A percentile compares a stretch with the other conserved stretches of the same genome.
Conservation (phyloP, 371 early-diverging fungal genomes). For the Dichotomocladium elegans region DNA sequence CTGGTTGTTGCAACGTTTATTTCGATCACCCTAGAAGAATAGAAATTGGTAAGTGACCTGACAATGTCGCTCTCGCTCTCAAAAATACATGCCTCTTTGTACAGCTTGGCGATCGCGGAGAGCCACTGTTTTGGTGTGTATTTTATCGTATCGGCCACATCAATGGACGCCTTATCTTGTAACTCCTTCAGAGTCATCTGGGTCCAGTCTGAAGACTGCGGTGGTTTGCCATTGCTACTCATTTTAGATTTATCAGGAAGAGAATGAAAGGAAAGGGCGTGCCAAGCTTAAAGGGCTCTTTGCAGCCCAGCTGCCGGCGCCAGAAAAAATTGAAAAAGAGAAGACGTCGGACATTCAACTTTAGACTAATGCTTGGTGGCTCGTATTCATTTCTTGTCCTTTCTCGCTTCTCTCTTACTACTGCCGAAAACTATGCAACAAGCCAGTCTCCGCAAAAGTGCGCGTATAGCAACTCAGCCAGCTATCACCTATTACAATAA, state of each 20-base stretch:
- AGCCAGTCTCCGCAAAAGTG: not conserved
- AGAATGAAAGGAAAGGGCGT: no score
- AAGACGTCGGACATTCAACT: not conserved
- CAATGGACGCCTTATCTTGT: slow-evolving; percentile 8
- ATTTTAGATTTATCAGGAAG: not conserved
- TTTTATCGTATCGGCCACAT: slow-evolving; percentile 10
- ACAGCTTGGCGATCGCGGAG: slow-evolving; percentile 5
- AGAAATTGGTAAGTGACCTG: no score
- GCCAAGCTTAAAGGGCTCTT: no score
- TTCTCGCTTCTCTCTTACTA: not conserved
- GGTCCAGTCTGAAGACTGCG: not conserved
- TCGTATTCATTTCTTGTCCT: not conserved
- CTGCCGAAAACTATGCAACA: not conserved
- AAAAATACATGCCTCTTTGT: slow-evolving; percentile 8
- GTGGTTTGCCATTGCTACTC: not conserved
- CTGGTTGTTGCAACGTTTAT: slow-evolving; percentile 26
- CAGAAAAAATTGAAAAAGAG: not conserved
- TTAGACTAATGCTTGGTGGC: no score
- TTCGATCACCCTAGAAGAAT: slow-evolving; percentile 31
- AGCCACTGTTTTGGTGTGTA: slow-evolving; percentile 17
- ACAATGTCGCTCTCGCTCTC: no score
- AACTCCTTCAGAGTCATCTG: slow-evolving; percentile 6
- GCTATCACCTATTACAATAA: not conserved
- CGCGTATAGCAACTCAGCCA: not conserved
- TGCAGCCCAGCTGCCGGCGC: not conserved